These are phyloP conservation scores for Penicillium fuscoglaucum DNA, from an alignment of 2,329 filamentous ascomycete genomes.

Conservation along the genomic window DNA sequence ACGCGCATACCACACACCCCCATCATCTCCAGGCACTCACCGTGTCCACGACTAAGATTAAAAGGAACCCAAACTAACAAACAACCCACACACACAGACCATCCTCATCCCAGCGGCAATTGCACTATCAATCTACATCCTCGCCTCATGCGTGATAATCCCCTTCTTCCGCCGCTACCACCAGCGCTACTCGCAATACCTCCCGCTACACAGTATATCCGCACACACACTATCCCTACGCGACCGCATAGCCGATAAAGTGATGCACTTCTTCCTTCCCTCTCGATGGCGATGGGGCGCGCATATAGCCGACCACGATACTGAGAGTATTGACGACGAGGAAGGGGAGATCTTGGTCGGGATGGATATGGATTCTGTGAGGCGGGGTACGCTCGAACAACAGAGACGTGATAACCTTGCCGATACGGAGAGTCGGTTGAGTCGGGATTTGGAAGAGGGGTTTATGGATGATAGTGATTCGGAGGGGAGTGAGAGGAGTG, in stretches of 20 bases:
- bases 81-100: constrained; percentile 51
- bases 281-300: constrained; percentile 50
- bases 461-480: constrained; percentile 74
- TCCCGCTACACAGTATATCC: constrained; percentile 61
- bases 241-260: constrained; percentile 42
- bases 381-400: constrained; percentile 45
- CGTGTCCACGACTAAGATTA: not conserved
- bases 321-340: constrained; percentile 64
- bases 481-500: constrained; percentile 42
- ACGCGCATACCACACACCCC: not conserved
- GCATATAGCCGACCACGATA: constrained; percentile 47
- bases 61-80: constrained; percentile 7
- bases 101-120: constrained; percentile 69
- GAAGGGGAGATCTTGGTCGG: constrained; percentile 57
- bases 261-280: constrained; percentile 48
- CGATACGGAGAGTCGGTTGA: constrained; percentile 59
- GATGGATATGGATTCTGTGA: constrained; percentile 54
- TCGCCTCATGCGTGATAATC: constrained; percentile 64
- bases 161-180: constrained; percentile 71
- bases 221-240: constrained; percentile 57
- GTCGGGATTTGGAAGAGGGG: constrained; percentile 75
- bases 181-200: constrained; percentile 70
- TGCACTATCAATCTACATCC: constrained; percentile 67
- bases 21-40: not conserved
- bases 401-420: constrained; percentile 45